Base-by-base conservation (phyloP, 139 green algal genomes). In the Tetradesmus obliquus region DNA sequence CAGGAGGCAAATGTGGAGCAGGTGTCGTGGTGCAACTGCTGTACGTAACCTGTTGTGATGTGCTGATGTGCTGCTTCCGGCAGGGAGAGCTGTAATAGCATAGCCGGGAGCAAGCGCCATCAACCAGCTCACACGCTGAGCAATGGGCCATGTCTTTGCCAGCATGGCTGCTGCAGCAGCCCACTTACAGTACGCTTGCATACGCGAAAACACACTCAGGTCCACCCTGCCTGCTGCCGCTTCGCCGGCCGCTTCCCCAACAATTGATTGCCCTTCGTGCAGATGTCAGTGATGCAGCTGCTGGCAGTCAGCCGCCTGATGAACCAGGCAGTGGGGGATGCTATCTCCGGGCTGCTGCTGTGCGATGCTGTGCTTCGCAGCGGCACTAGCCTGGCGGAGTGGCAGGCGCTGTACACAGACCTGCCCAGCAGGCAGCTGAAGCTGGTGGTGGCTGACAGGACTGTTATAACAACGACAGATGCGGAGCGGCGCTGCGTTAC, bases 241-340 rank as follows among this genome's bases (percentile, higher is more conserved):
- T 45, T 45, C 32, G 32, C 32, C 32, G 32, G 32, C 32, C 32
- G 32, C 32, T 45, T 45, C 32, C 32, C 32, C 32, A 45, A 45
- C 32, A 45, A 45, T 45, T 45, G 32, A 45, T 45, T 45, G 32
- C 32, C 32, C 32, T 45, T 45, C 57, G 57, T 86, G 74, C 81
- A 91, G 62, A 17, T 71, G 32, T 82, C 76, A 5, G 88, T 92
- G 71, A 79, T 93, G 57, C 89, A 95, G 88, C 91, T 99, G 88
- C 92, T 98, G 53, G 92, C 94, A 53, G 92, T 99, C n/a, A 89
- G 79, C 24, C 88, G 93, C 6, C 81, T 98, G 5, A 96, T 98
- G 87, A 99, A 99, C 93, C 97, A 99, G 93, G 95, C 97, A 24
- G 97, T 99, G 12, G 98, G 98, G 0, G 98, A 99, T 92, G 98